phyloP scores from a whole-genome alignment of 169 alveolate species.

The Pseudocohnilembus persalinus region DNA sequence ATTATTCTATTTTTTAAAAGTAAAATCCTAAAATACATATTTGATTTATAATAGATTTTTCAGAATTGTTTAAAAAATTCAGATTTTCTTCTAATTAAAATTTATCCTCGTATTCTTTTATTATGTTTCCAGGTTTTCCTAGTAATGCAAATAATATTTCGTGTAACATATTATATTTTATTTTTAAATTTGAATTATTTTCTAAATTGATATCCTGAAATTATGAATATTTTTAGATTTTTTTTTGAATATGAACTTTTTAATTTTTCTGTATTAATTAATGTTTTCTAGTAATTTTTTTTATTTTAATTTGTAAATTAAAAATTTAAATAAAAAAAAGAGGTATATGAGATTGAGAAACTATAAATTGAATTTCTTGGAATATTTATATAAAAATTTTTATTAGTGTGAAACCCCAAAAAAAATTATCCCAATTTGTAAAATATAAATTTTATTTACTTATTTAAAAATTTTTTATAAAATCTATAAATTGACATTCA shows the following conservation, averaged over 20 bases:
- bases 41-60: conserved; percentile 6
- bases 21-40: conserved; percentile 12
- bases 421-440: no score
- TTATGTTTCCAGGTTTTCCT: conserved; percentile 25
- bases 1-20: conserved; percentile 22
- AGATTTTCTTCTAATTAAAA: conserved; percentile 14
- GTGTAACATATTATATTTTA: conserved; percentile 5
- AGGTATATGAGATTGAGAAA: no score
- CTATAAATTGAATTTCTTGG: no score
- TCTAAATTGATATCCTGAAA: neutral
- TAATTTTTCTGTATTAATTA: no score
- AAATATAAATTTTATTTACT: no score
- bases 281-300: neutral
- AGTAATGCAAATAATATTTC: conserved; percentile 23
- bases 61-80: conserved; percentile 6
- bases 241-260: no score
- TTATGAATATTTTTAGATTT: neutral
- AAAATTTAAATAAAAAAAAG: no score
- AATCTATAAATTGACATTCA: no score
- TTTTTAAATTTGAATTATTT: no score
- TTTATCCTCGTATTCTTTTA: conserved; percentile 8
- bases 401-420: no score
- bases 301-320: neutral
- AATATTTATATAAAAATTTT: no score
- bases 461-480: no score